phyloP scores from a whole-genome alignment of 352 stramenopile genomes.

The Globisporangium alternatum region DNA sequence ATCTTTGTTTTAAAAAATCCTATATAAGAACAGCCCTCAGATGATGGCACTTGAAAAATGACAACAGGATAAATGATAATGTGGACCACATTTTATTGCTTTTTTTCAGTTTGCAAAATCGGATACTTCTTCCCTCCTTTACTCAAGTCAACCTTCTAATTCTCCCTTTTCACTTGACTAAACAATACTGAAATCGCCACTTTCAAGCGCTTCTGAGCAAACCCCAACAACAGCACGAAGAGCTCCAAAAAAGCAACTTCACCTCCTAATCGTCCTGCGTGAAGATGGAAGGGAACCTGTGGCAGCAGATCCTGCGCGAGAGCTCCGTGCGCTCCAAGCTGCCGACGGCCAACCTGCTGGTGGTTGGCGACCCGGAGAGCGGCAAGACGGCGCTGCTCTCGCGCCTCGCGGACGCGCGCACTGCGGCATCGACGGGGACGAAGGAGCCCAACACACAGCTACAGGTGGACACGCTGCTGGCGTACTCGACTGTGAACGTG shows the following conservation, averaged over 20 bases:
- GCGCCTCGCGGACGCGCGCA: slow-evolving; percentile 44
- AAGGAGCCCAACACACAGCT: slow-evolving; percentile 19
- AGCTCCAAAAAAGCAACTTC: slow-evolving; percentile 6
- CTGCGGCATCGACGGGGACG: neutral
- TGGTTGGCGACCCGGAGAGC: slow-evolving; percentile 71
- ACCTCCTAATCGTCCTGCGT: neutral
- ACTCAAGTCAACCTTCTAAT: neutral
- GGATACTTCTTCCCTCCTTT: too few relatives aligned
- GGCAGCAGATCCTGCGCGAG: slow-evolving; percentile 83
- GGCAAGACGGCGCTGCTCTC: slow-evolving; percentile 69
- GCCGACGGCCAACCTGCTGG: slow-evolving; percentile 56
- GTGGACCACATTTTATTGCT: neutral
- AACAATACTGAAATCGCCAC: neutral
- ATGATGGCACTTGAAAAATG: too few relatives aligned
- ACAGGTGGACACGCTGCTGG: slow-evolving; percentile 47
- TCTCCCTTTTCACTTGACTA: neutral
- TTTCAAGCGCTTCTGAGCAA: neutral
- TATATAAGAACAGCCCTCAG: too few relatives aligned
- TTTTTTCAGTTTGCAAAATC: neutral
- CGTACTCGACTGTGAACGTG: slow-evolving; percentile 63
- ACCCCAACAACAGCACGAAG: neutral
- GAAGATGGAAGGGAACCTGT: slow-evolving; percentile 39
- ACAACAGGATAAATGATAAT: too few relatives aligned
- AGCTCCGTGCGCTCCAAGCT: slow-evolving; percentile 77
- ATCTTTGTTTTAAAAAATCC: too few relatives aligned